phyloP scores from a whole-genome alignment of 805 yeast genomes.

The Schwanniomyces pseudopolymorphus region DNA sequence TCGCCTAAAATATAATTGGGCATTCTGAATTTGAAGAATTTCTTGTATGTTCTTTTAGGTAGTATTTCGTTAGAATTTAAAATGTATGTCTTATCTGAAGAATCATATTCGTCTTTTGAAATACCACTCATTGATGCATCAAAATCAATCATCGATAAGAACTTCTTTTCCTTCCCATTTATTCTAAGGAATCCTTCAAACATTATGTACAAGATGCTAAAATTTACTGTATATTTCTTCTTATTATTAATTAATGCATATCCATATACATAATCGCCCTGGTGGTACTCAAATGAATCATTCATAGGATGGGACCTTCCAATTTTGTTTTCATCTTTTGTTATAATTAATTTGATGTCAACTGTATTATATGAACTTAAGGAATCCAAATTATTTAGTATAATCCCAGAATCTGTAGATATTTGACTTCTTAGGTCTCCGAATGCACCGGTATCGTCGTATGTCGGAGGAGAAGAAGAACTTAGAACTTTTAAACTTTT shows the following conservation, averaged over 20 bases:
- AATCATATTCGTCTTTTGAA: neutral
- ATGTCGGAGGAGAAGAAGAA: conserved; percentile 5
- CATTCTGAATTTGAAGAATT: conserved; percentile 8
- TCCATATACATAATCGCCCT: conserved; percentile 6
- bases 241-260: conserved; percentile 1
- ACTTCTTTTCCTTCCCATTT: conserved; percentile 1
- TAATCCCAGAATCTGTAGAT: neutral
- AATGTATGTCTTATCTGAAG: neutral
- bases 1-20: conserved; percentile 10
- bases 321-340: neutral
- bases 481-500: conserved; percentile 3
- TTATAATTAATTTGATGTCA: neutral
- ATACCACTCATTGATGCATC: conserved; percentile 3
- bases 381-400: neutral
- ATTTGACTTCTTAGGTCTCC: neutral
- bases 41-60: conserved; percentile 3
- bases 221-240: neutral
- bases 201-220: conserved; percentile 7
- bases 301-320: neutral
- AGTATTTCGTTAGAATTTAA: neutral
- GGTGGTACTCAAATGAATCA: conserved; percentile 4
- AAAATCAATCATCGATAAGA: conserved; percentile 9
- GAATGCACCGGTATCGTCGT: neutral
- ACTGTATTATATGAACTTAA: neutral
- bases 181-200: conserved; percentile 6